These are phyloP conservation scores for Termitomyces sp. DNA, from an alignment of 768 basidiomycete species.

Conservation along the genomic window DNA sequence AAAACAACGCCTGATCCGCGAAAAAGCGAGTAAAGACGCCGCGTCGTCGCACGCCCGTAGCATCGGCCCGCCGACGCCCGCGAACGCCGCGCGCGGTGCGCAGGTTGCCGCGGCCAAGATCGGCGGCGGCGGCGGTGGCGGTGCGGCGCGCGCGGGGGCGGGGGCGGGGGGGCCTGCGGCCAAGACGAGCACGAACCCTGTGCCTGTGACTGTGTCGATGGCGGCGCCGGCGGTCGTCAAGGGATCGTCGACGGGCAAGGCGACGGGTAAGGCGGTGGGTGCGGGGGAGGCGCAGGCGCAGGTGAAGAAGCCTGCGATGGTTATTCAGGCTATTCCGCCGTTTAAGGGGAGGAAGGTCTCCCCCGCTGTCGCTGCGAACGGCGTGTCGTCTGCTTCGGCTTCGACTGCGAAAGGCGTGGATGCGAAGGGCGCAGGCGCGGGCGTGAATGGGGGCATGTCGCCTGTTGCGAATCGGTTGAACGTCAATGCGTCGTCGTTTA, in stretches of 20 bases:
- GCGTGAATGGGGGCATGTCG: conserved; percentile 34
- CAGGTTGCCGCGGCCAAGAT: conserved; percentile 33
- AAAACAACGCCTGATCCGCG: conserved; percentile 78
- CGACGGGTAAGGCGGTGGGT: too few species aligned
- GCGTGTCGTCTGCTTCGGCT: conserved; percentile 18
- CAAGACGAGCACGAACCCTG: conserved; percentile 21
- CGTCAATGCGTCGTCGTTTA: conserved; percentile 87
- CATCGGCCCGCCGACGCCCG: conserved; percentile 58
- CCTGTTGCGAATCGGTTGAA: conserved; percentile 69
- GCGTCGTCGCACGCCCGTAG: conserved; percentile 59
- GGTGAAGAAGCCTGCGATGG: conserved; percentile 64
- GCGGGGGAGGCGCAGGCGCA: too few species aligned
- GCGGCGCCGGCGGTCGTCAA: conserved; percentile 22
- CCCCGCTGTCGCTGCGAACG: conserved; percentile 25
- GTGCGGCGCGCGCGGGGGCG: conserved; percentile 14
- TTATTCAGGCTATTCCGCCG: conserved; percentile 87
- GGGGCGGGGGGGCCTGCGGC: too few species aligned
- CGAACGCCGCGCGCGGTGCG: conserved; percentile 41
- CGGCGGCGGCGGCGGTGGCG: conserved; percentile 9
- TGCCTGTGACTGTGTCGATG: too few species aligned
- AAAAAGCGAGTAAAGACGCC: conserved; percentile 71
- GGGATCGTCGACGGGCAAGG: conserved; percentile 20
- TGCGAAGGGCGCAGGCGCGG: conserved; percentile 8
- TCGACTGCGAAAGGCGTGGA: too few species aligned
- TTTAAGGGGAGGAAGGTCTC: conserved; percentile 63